Percentiles rank a stretch among this genome's conserved stretches.
Evolutionary conservation across 2,329 filamentous ascomycete genomes (phyloP).

Genomic region (Huntiella moniliformis): DNA sequence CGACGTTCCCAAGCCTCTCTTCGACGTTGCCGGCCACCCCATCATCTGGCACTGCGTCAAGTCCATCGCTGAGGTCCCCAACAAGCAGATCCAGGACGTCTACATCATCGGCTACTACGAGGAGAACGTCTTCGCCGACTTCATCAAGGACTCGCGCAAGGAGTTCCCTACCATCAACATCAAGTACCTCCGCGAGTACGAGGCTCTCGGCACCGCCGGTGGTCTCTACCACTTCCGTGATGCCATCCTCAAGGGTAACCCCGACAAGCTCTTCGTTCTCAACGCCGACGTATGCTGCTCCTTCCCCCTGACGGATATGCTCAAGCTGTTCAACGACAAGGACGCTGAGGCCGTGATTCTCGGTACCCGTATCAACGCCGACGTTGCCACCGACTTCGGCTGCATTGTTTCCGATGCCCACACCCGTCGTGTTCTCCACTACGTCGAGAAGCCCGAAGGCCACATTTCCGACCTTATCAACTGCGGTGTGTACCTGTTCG

Average conservation of each 20-base stretch:
- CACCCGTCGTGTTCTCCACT: constrained; percentile 89
- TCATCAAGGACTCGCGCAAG: constrained; percentile 76
- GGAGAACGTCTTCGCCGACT: constrained; percentile 89
- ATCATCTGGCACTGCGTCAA: constrained; percentile 97
- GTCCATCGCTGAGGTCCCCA: constrained; percentile 74
- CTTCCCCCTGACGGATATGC: constrained; percentile 91
- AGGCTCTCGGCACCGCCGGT: constrained; percentile 85
- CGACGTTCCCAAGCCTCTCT: constrained; percentile 94
- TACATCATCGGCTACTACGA: constrained; percentile 99
- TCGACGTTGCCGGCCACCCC: constrained; percentile 93
- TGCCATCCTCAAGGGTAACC: constrained; percentile 87
- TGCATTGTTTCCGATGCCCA: constrained; percentile 92
- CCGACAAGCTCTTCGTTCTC: constrained; percentile 88
- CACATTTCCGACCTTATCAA: constrained; percentile 98
- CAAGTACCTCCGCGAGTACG: constrained; percentile 94
- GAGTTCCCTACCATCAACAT: constrained; percentile 79
- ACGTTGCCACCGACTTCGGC: constrained; percentile 87
- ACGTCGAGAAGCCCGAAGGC: constrained; percentile 96
- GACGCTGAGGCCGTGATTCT: constrained; percentile 93
- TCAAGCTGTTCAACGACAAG: constrained; percentile 81
- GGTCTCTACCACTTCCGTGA: constrained; percentile 98
- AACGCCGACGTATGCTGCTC: constrained; percentile 99
- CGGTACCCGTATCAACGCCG: constrained; percentile 76
- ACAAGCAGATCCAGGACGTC: constrained; percentile 68
- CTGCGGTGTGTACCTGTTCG: constrained; percentile 95